Percentiles rank a stretch among this genome's conserved stretches.
Conservation (phyloP, 352 stramenopile species). For the Globisporangium acanthophoron region DNA sequence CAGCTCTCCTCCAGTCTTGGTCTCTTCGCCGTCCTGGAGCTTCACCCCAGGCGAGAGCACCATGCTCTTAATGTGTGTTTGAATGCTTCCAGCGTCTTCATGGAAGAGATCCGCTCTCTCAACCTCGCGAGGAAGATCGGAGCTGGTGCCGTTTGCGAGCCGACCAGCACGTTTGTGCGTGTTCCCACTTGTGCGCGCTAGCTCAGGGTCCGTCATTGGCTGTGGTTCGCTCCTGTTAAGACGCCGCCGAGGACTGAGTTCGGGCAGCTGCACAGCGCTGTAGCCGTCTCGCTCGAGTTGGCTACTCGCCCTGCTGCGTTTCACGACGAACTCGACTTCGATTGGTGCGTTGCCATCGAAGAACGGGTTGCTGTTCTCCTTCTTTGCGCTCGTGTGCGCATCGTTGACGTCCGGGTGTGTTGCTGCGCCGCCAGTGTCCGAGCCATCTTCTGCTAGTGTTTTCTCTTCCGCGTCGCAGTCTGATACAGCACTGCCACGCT, state of each 20-base stretch:
- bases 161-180: neutral
- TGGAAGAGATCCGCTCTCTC: neutral
- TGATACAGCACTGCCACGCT: neutral
- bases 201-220: too few relatives aligned
- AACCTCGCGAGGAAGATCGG: neutral
- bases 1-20: slow-evolving; percentile 21
- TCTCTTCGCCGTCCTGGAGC: slow-evolving; percentile 17
- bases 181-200: neutral
- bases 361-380: neutral
- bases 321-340: slow-evolving; percentile 15
- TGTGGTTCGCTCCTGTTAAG: neutral
- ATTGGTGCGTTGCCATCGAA: slow-evolving; percentile 8
- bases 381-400: neutral
- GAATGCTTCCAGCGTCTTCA: neutral
- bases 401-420: neutral
- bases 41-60: slow-evolving; percentile 24
- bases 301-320: neutral
- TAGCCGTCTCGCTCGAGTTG: neutral
- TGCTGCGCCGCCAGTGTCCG: neutral
- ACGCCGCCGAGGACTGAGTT: slow-evolving; percentile 6
- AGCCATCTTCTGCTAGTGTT: neutral
- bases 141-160: neutral
- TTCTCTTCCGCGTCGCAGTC: neutral
- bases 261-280: slow-evolving; percentile 2
- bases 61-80: slow-evolving; percentile 10